Base-by-base conservation (phyloP, 208 protist genomes). In the Acanthamoeba castellanii region DNA sequence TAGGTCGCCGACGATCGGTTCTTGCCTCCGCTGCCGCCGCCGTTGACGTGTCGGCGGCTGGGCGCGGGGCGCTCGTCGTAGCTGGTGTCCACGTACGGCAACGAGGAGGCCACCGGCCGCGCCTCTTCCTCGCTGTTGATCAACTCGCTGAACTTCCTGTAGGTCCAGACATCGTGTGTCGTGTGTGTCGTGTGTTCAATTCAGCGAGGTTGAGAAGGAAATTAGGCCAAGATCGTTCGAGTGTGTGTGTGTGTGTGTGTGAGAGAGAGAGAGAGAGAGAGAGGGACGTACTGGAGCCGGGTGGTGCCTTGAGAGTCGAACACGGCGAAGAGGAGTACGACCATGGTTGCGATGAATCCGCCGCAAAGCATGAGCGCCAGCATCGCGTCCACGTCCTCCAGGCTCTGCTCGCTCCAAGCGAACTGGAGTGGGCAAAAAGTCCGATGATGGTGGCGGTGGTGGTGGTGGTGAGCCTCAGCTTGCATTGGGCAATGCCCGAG, bases 321-420 rank as follows among this genome's bases (percentile, higher is more conserved):
- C 13, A 72, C n/a, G 14, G 22, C 74, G 30, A 52, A 82, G 74
- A 82, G 74, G 74, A 82, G 37, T 1, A 52, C 8, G 34, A 25
- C 18, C 20, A 82, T 52, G 74, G 37, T 50, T 4, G 25, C 42
- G 22, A 82, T 82, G 74, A 82, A 82, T 3, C 74, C 74, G 52
- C 74, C 74, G 42, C 74, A 82, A 11, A 82, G 30, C 34, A 82
- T 45, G 18, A 82, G 16, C 45, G 74, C 74, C 74, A 82, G 42
- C 74, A 82, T 82, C 25, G 74, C 7, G 25, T 82, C 74, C 32
- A 82, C 74, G 25, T 82, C 74, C 74, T 82, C 74, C 37, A 82
- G 22, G 74, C 74, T 52, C 74, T 52, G 74, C 45, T 82, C 74
- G 18, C 52, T 37, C 74, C 74, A 82, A 7, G 42, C 20, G 74